These are phyloP conservation scores for Suillus hirtellus DNA, from an alignment of 768 basidiomycete species.

Conservation along the genomic window DNA sequence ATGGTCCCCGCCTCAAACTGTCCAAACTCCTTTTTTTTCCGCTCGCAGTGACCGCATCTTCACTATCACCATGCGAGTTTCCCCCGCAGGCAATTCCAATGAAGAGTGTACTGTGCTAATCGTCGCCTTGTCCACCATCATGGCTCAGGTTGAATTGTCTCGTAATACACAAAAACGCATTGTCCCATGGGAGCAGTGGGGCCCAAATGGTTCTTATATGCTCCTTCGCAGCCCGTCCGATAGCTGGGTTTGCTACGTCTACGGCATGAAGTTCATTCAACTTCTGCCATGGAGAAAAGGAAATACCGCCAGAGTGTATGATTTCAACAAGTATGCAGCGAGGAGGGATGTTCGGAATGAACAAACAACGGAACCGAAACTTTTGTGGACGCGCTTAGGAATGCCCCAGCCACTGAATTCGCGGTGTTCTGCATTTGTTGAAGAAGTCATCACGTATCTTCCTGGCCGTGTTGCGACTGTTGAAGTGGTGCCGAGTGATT, in stretches of 20 bases:
- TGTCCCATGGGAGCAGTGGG: constrained; percentile 35
- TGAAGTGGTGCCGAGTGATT: constrained; percentile 3
- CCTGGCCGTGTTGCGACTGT: constrained; percentile 29
- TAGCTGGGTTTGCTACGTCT: constrained; percentile 37
- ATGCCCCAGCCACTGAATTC: constrained; percentile 11
- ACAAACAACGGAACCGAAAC: constrained; percentile 10
- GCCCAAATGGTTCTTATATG: constrained; percentile 32
- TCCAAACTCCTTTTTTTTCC: constrained; percentile 22
- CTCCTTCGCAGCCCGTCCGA: constrained; percentile 28
- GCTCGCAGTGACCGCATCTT: constrained; percentile 34
- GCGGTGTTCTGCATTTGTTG: constrained; percentile 20
- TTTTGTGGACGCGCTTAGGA: constrained; percentile 23
- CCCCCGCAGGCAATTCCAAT: constrained; percentile 1
- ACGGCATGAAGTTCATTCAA: constrained; percentile 35
- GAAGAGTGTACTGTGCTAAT: constrained; percentile 27
- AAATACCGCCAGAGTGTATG: constrained; percentile 28
- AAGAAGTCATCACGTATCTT: constrained; percentile 26
- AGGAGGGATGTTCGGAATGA: constrained; percentile 16
- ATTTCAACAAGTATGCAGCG: constrained; percentile 33
- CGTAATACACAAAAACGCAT: constrained; percentile 6
- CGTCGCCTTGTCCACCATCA: constrained; percentile 33
- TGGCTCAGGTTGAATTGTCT: constrained; percentile 24
- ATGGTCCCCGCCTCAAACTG: constrained; percentile 21
- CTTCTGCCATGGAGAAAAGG: constrained; percentile 23
- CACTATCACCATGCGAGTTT: constrained; percentile 27